Evolutionary conservation across 306 rosid genomes (phyloP), one percentile per base, ranked within the genome.

Genomic region (Trifolium repens): DNA sequence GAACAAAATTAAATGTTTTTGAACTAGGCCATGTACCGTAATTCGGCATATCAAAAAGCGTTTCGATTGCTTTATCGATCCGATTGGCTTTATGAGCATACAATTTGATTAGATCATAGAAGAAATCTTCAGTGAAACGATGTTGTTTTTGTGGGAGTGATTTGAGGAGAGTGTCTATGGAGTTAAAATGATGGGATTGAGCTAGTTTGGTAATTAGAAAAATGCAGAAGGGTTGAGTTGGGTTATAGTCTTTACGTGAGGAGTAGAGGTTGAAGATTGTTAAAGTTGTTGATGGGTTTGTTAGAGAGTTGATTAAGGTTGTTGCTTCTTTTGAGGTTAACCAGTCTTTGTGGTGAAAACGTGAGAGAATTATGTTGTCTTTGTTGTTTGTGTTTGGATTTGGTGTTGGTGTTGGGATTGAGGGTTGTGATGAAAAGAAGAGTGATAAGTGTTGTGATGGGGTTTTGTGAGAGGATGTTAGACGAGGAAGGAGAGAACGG

Each of bases 261-360:
- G 91, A 83, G 72, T 92, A 94, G 55, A 81, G 89, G 40, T 89
- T 73, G 79, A 94, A 72, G 73, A 89, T 78, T 2, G 86, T 62
- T 68, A 84, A 67, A 49, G 94, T 57, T 2, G 91, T 83, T 58
- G 71, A 71, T 42, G 97, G 94, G 72, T 90, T 30, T 2, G 67
- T 75, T 73, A 94, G 79, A 24, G 91, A 34, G 22, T 79, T 58
- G 69, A 87, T 22, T n/a, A 89, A 81, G 55, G 62, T 82, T 76
- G 86, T 62, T 16, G 84, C 97, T 82, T 94, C 87, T 43, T 81
- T 87, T 15, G 96, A 90, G 40, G 98, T 74, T 9, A 94, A 60
- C 98, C 98, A 91, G 63, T 94, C 98, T 44, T 88, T 94, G 84
- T 91, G 96, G 75, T 82, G 53, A 22, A 94, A 87, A 5, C 87